Base-by-base conservation (phyloP, 768 basidiomycete species). In the Pleurotus tuber-regium region DNA sequence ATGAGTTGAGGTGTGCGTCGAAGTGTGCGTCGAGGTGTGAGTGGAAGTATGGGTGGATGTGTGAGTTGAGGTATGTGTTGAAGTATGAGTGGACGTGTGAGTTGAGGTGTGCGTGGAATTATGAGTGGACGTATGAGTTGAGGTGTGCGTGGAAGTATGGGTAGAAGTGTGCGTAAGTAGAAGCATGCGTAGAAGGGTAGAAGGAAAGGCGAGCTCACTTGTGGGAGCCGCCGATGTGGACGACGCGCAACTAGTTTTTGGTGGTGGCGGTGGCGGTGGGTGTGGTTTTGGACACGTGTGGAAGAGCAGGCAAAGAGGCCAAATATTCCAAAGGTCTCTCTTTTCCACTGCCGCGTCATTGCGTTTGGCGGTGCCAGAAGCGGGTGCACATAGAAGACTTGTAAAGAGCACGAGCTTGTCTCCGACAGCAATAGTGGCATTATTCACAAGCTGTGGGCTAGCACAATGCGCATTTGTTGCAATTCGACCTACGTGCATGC, bases 81-180 rank as follows among this genome's bases (percentile, higher is more conserved):
- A 47, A 2, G 46, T 47, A 19, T 46, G 43, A 2, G 43, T 46
- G 16, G 44, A 35, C 0, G 44, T 47, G 4, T 33, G 44, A 3
- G 44, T 47, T 4, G 46, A 47, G 30, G 46, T 47, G 31, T 47
- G 46, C 21, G 46, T 47, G 3, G 46, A 47, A 2, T 28, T 47
- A 19, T 46, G 43, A 2, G 43, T 46, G 16, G 44, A 35, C 0
- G 44, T 47, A 5, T 33, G 44, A 3, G 44, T 47, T 4, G 46
- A 47, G 30, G 46, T 47, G 31, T 47, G 46, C 21, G 46, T 47
- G 3, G 46, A 47, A 2, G 46, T 47, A 19, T 46, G 43, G 3
- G 43, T 46, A 9, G 44, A 35, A 1, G 44, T 47, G 4, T 33
- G 44, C 41, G 41, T 42, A 10, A 3, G 44, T 47, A 10, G 46